phyloP scores from a whole-genome alignment of 2,329 filamentous ascomycete species.

The Thielaviopsis cerberus region DNA sequence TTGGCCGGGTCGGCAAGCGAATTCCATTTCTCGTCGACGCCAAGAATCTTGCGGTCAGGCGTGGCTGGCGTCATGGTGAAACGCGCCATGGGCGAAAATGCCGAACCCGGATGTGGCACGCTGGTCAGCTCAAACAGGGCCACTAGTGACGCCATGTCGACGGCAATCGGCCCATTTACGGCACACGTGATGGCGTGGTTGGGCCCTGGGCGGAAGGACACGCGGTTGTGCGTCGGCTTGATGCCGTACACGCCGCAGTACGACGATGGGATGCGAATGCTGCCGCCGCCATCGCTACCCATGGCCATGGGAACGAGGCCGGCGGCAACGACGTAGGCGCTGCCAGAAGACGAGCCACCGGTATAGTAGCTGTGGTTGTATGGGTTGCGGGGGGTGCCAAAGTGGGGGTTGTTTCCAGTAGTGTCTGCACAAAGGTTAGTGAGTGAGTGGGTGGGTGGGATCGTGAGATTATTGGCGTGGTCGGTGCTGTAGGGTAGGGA shows the following conservation, averaged over 20 bases:
- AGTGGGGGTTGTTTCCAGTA: constrained; percentile 54
- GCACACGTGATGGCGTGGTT: constrained; percentile 42
- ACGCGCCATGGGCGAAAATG: constrained; percentile 27
- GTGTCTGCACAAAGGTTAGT: constrained; percentile 30
- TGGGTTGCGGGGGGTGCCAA: constrained; percentile 59
- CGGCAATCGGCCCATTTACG: constrained; percentile 49
- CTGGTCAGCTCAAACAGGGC: constrained; percentile 46
- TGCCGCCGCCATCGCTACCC: constrained; percentile 56
- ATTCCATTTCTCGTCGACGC: constrained; percentile 49
- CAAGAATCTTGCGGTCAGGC: constrained; percentile 31
- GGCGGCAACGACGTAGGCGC: constrained; percentile 48
- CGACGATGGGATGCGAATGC: constrained; percentile 51
- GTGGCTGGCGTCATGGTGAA: constrained; percentile 16
- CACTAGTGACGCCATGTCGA: constrained; percentile 47
- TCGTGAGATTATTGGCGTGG: not conserved
- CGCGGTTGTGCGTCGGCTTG: constrained; percentile 49
- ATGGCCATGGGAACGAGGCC: constrained; percentile 55
- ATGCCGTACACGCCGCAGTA: constrained; percentile 60
- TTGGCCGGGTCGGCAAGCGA: constrained; percentile 24
- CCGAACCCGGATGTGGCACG: constrained; percentile 38
- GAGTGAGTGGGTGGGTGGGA: not conserved
- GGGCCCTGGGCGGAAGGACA: constrained; percentile 41
- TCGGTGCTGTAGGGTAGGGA: not conserved
- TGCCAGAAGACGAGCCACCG: constrained; percentile 59
- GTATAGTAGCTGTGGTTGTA: constrained; percentile 57